A percentile compares a stretch with the other conserved stretches of the same genome.
phyloP scores from a whole-genome alignment of 2,329 filamentous ascomycete genomes.

The Basipetospora sp. region DNA sequence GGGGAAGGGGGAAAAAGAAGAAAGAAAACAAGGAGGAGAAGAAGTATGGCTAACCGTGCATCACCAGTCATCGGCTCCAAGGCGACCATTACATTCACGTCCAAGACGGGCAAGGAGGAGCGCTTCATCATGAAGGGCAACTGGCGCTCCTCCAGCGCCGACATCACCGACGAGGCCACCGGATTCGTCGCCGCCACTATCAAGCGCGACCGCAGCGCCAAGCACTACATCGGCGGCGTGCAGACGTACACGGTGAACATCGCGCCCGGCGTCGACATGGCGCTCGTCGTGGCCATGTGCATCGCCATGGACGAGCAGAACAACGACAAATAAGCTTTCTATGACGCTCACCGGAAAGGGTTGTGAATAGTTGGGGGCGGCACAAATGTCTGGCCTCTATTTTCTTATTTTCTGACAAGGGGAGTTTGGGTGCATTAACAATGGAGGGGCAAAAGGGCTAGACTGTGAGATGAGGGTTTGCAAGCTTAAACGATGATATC shows the following conservation, averaged over 20 bases:
- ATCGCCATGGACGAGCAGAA: slow-evolving; percentile 55
- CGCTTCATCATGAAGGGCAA: slow-evolving; percentile 45
- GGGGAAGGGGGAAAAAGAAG: no score
- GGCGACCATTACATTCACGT: slow-evolving; percentile 43
- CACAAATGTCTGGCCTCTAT: no score
- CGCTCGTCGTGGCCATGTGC: slow-evolving; percentile 50
- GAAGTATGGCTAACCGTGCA: not conserved
- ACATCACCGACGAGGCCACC: slow-evolving; percentile 38
- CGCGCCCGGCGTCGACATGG: slow-evolving; percentile 51
- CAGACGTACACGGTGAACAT: slow-evolving; percentile 52
- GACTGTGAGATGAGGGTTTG: no score
- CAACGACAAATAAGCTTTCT: slow-evolving; percentile 13
- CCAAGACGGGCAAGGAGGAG: slow-evolving; percentile 26
- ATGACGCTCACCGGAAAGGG: no score
- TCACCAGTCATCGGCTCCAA: slow-evolving; percentile 35
- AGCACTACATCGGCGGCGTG: slow-evolving; percentile 43
- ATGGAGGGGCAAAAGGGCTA: no score
- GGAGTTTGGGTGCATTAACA: no score
- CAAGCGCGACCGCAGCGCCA: slow-evolving; percentile 39
- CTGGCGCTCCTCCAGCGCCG: slow-evolving; percentile 41
- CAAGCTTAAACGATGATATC: no score
- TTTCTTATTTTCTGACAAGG: no score
- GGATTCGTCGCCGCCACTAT: slow-evolving; percentile 42
- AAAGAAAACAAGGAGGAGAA: no score
- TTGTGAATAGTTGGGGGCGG: no score